phyloP scores from a whole-genome alignment of 345 rosid genomes.

The Brassica incana region DNA sequence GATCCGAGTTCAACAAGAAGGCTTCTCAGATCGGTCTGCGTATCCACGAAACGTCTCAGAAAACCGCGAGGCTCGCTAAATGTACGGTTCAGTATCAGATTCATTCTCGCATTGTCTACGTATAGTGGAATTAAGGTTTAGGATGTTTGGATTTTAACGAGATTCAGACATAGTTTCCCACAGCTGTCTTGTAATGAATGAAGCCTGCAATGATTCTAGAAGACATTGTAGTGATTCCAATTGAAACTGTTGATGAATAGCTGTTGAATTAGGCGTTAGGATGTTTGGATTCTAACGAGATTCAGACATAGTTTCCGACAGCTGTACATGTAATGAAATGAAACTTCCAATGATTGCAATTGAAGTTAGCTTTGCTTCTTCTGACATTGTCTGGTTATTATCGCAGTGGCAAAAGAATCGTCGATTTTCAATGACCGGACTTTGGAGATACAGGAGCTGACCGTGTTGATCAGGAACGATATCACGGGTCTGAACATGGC shows the following conservation, averaged over 20 bases:
- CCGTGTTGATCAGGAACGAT: slow-evolving; percentile 79
- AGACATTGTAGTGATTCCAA: neutral
- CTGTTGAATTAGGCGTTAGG: too few relatives aligned
- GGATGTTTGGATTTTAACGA: neutral
- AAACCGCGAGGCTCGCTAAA: slow-evolving; percentile 69
- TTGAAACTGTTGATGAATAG: neutral
- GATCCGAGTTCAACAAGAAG: slow-evolving; percentile 84
- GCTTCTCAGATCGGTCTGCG: slow-evolving; percentile 67
- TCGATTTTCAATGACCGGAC: slow-evolving; percentile 86
- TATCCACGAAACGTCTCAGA: slow-evolving; percentile 70
- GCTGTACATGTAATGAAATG: neutral
- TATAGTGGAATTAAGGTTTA: neutral
- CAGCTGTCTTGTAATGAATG: neutral
- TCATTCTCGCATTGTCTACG: neutral
- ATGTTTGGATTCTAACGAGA: neutral
- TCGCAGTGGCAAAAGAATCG: slow-evolving; percentile 74
- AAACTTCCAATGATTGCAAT: neutral
- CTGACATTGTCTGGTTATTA: neutral
- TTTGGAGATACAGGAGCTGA: slow-evolving; percentile 78
- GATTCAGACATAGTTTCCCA: neutral
- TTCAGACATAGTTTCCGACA: neutral
- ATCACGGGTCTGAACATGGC: slow-evolving; percentile 71
- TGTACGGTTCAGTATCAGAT: slow-evolving; percentile 41
- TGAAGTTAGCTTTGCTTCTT: neutral
- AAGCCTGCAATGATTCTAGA: neutral